phyloP scores from a whole-genome alignment of 1,284 basidiomycete species.

The Apiotrichum sp. region DNA sequence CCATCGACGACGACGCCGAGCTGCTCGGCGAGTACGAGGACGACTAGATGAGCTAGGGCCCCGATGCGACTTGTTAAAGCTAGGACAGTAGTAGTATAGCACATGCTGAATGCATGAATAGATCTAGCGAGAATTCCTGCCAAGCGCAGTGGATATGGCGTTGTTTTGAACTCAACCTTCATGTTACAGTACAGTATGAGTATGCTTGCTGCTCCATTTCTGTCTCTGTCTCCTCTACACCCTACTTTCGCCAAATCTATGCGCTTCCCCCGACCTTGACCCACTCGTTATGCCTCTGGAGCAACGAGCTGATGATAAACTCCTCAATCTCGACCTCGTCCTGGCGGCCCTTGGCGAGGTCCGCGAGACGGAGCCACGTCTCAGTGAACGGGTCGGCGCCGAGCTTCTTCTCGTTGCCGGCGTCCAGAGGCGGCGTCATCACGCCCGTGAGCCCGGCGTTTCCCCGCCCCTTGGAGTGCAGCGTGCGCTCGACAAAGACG shows the following conservation, averaged over 20 bases:
- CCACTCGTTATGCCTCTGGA: conserved; percentile 69
- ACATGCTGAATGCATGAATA: conserved; percentile 2
- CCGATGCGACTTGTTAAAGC: too few relatives aligned
- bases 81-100: not conserved
- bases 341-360: conserved; percentile 41
- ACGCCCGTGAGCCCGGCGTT: conserved; percentile 7
- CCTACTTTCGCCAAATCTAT: too few relatives aligned
- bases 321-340: conserved; percentile 71
- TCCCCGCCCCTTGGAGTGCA: conserved; percentile 5
- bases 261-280: conserved; percentile 24
- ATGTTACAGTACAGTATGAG: too few relatives aligned
- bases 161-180: not conserved
- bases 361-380: conserved; percentile 66
- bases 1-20: conserved; percentile 73
- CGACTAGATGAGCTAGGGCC: not conserved
- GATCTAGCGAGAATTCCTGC: not conserved
- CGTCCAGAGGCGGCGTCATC: conserved; percentile 26
- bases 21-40: conserved; percentile 35
- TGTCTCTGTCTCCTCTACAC: too few relatives aligned
- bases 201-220: too few relatives aligned
- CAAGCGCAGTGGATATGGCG: not conserved
- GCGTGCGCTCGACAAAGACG: conserved; percentile 62
- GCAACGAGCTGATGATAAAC: conserved; percentile 73
- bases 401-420: conserved; percentile 23
- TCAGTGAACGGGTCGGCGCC: conserved; percentile 51